Evolutionary conservation across 495 filamentous ascomycete species (phyloP), one percentile per base, ranked within the genome.

Genomic region (Aspergillus mulundensis): DNA sequence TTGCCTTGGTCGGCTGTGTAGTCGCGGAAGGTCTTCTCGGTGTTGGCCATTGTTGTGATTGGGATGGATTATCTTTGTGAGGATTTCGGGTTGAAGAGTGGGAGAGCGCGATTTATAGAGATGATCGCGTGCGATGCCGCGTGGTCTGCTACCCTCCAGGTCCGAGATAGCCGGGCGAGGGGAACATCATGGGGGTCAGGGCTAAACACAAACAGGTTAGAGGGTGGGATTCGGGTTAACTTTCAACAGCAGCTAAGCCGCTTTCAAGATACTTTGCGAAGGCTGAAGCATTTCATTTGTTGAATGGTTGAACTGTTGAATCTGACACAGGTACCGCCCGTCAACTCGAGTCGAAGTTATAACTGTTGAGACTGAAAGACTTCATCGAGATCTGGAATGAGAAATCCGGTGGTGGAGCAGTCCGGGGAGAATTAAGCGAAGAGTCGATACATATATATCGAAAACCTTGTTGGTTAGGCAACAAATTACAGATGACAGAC

Each of bases 1-100:
- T 67, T 60, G 21, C 74, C 80, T 63, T 83, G 72, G 1, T 60
- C 54, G 8, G 65, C 25, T 5, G 63, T 74, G 65, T 74, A 85
- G 18, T 64, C 54, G 20, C 67, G 65, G 64, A 83, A 85, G 0
- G 78, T 82, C 21, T 63, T 42, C 54, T 67, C 62, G 41, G 39
- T 36, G 12, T 36, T 15, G 32, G 32, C 32, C 32, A 36, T 36
- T 36, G 7, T 10, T 36, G 32, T 10, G 12, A 36, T 36, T 4
- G 28, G 32, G 12, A 15, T 2, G 11, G 32, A 7, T 11, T 11
- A 36, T 7, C 11, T 28, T 28, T 4, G 12, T 36, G 12, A 36
- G 5, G 12, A 36, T 7, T 11, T 10, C 32, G 11, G 32, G 12
- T 14, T 14, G 32, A 2, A 7, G 32, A 2, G 32, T 11, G 8